Evolutionary conservation across 2,329 filamentous ascomycete genomes (phyloP).

Genomic region (Pestalotiopsis sp.): DNA sequence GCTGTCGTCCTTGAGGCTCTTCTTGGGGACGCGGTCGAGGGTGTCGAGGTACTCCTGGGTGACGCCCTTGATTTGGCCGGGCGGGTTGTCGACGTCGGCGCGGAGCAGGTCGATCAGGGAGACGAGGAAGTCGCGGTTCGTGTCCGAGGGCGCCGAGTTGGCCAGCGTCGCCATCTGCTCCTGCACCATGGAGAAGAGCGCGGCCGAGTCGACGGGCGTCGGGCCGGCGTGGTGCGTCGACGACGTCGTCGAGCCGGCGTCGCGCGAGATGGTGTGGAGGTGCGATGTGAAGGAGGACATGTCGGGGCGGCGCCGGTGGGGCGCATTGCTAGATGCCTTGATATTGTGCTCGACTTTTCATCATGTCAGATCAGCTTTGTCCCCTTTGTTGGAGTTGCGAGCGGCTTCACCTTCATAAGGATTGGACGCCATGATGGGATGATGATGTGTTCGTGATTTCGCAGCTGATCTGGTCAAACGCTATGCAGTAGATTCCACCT

Average conservation of each 20-base stretch:
- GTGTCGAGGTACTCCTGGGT: slow-evolving; percentile 60
- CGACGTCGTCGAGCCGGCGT: background rate
- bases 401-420: slow-evolving; percentile 31
- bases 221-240: slow-evolving; percentile 54
- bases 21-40: slow-evolving; percentile 59
- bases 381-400: background rate
- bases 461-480: background rate
- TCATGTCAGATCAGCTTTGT: background rate
- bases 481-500: too few species aligned
- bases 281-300: slow-evolving; percentile 42
- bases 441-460: background rate
- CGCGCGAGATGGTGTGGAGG: slow-evolving; percentile 11
- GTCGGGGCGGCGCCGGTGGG: slow-evolving; percentile 55
- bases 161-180: slow-evolving; percentile 58
- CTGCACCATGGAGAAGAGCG: slow-evolving; percentile 59
- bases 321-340: slow-evolving; percentile 41
- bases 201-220: slow-evolving; percentile 59
- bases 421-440: slow-evolving; percentile 31
- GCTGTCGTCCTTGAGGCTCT: slow-evolving; percentile 52
- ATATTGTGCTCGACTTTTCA: slow-evolving; percentile 65
- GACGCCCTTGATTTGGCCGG: slow-evolving; percentile 54
- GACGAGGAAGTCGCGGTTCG: slow-evolving; percentile 52
- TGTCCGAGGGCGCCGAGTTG: slow-evolving; percentile 46
- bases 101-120: slow-evolving; percentile 50
- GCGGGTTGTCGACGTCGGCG: slow-evolving; percentile 53